Percentiles rank a stretch among this genome's conserved stretches.
Evolutionary conservation across 1,284 basidiomycete species (phyloP).

Genomic region (Golubevia pallescens): DNA sequence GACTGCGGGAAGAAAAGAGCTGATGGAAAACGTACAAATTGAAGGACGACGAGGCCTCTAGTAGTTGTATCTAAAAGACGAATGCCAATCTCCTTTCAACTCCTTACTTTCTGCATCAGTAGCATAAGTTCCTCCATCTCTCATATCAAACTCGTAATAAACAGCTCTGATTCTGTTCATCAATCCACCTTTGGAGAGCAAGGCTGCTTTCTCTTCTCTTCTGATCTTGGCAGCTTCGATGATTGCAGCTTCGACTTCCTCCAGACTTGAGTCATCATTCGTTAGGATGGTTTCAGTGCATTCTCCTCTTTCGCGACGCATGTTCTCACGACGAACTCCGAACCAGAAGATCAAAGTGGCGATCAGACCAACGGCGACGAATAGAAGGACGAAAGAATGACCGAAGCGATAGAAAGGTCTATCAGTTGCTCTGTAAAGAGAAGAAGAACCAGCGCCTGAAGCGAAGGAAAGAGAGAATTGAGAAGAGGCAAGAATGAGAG

Average conservation of each 20-base stretch:
- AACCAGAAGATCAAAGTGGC: slow-evolving; percentile 68
- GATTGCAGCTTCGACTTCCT: slow-evolving; percentile 8
- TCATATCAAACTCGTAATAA: slow-evolving; percentile 13
- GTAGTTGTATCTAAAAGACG: neutral
- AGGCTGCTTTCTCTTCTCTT: slow-evolving; percentile 18
- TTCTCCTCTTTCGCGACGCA: slow-evolving; percentile 71
- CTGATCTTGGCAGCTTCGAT: slow-evolving; percentile 17
- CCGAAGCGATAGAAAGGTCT: slow-evolving; percentile 76
- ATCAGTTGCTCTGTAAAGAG: slow-evolving; percentile 73
- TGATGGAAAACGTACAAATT: neutral
- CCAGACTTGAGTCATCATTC: slow-evolving; percentile 6
- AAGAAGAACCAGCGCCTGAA: slow-evolving; percentile 75
- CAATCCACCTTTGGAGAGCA: slow-evolving; percentile 17
- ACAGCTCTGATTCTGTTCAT: neutral
- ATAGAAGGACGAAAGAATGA: slow-evolving; percentile 74
- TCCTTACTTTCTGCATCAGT: slow-evolving; percentile 28
- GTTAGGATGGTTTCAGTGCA: slow-evolving; percentile 72
- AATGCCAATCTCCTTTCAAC: slow-evolving; percentile 31
- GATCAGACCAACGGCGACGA: slow-evolving; percentile 73
- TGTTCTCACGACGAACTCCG: slow-evolving; percentile 72
- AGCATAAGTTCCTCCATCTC: slow-evolving; percentile 39
- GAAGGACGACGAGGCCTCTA: neutral
- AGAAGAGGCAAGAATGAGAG: neutral
- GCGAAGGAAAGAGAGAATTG: slow-evolving; percentile 66
- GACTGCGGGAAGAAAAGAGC: neutral